A percentile compares a stretch with the other conserved stretches of the same genome.
These are phyloP conservation scores for Parathielavia hyrcaniae DNA, from an alignment of 495 filamentous ascomycete species.

Conservation along the genomic window DNA sequence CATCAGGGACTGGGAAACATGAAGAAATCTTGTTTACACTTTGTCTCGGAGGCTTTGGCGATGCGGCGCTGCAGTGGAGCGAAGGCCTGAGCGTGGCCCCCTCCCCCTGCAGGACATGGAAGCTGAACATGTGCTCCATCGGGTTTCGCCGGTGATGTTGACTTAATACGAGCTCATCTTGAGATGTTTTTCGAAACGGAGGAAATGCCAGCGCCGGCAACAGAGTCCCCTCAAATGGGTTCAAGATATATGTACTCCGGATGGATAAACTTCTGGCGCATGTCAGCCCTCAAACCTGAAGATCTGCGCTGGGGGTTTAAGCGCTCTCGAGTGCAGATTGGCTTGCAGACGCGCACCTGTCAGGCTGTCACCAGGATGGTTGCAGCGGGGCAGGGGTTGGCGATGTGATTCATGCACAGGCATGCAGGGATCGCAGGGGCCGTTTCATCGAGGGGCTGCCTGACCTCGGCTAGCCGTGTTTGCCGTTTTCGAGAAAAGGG, in stretches of 20 bases:
- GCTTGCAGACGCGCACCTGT: slow-evolving; percentile 11
- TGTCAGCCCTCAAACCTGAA: background rate
- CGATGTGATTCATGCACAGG: slow-evolving; percentile 14
- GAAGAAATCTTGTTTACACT: background rate
- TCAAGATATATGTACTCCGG: too few species aligned
- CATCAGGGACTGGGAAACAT: background rate
- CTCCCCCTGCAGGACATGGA: background rate
- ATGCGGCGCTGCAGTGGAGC: background rate
- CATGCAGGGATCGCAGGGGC: slow-evolving; percentile 12
- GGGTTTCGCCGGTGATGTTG: too few species aligned
- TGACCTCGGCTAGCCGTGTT: too few species aligned
- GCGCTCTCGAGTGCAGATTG: slow-evolving; percentile 20
- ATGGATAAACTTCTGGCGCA: too few species aligned
- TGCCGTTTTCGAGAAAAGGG: too few species aligned
- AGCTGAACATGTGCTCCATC: too few species aligned
- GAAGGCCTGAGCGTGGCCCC: background rate
- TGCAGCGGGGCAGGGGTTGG: slow-evolving; percentile 9
- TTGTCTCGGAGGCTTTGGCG: background rate
- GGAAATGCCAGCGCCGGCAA: too few species aligned
- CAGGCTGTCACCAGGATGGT: slow-evolving; percentile 2
- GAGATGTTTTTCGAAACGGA: too few species aligned
- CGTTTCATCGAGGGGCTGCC: slow-evolving; percentile 12
- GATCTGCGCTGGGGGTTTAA: slow-evolving; percentile 13
- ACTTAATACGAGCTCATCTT: too few species aligned
- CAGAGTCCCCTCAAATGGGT: too few species aligned